Evolutionary conservation across 495 filamentous ascomycete species (phyloP), one percentile per base, ranked within the genome.

Genomic region (Penicillium dipodomyicola): DNA sequence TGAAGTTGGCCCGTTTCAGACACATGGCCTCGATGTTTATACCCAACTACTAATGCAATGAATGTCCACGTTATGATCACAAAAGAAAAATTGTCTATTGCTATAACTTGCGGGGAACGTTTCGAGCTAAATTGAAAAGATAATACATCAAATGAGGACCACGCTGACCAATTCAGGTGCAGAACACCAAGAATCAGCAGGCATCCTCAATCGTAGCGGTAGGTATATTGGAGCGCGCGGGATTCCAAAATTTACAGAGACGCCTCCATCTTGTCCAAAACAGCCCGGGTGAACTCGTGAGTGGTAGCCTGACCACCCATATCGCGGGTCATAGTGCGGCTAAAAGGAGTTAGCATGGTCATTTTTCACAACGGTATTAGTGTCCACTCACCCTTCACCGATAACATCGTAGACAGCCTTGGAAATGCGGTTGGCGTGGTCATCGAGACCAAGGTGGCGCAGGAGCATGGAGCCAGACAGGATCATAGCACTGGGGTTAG

Each of bases 381-480:
- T 2, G 30, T 39, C 8, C 35, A 84, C 87, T 80, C 79, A 95
- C 91, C 91, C 91, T 72, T 97, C 89, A 60, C 84, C 82, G 73
- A 98, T 97, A 41, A 97, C 94, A 71, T 90, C 89, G 69, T 98
- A 98, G 51, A 98, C 89, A 55, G 90, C 92, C 84, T 93, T 95
- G 60, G 91, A 96, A 73, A 98, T 96, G 64, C 94, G 86, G 80
- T 97, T 96, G 47, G 94, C 94, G 69, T 97, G 95, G 71, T 97
- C 90, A 70, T 98, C 93, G 12, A 98, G 85, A 54, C 94, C 94
- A 60, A 98, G 80, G 77, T 98, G 94, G 63, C 94, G 87, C 71
- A 98, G 81, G 60, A 98, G 85, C 94, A 98, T 98, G 64, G 91
- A 87, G 37, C 91, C 92, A 59, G 90, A 96, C 49, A 98, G 86